Conservation (phyloP, 345 rosid genomes). For the Aethionema arabicum region DNA sequence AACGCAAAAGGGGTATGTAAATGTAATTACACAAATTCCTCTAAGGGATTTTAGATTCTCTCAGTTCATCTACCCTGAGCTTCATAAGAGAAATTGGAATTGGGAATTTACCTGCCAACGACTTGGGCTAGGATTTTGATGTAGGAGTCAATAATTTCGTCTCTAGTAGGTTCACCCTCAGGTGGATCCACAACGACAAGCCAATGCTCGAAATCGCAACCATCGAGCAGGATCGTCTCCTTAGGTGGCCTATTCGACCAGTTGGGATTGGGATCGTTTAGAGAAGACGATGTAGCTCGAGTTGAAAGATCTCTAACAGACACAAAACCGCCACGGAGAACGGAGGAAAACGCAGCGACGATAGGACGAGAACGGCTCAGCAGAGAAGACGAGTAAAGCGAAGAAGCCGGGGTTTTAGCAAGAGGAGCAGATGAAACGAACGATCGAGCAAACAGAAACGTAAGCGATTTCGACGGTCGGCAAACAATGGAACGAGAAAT, state of each 20-base stretch:
- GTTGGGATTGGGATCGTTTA: slow-evolving; percentile 71
- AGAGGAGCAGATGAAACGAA: slow-evolving; percentile 31
- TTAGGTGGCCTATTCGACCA: slow-evolving; percentile 93
- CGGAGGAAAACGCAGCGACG: slow-evolving; percentile 21
- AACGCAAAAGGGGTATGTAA: background rate
- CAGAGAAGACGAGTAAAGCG: slow-evolving; percentile 32
- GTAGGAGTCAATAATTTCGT: slow-evolving; percentile 75
- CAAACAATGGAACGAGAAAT: slow-evolving; percentile 43
- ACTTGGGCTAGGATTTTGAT: slow-evolving; percentile 69
- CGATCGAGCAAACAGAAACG: slow-evolving; percentile 27
- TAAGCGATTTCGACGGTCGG: slow-evolving; percentile 40
- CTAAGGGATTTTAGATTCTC: background rate
- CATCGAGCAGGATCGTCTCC: slow-evolving; percentile 88
- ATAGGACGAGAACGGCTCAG: slow-evolving; percentile 28
- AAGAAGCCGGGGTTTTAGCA: slow-evolving; percentile 22
- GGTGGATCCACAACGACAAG: slow-evolving; percentile 80
- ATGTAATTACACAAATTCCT: no score
- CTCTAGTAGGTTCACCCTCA: slow-evolving; percentile 66
- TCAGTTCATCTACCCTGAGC: background rate
- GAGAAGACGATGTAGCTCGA: slow-evolving; percentile 57
- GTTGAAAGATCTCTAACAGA: slow-evolving; percentile 46
- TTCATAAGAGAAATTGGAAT: slow-evolving; percentile 1
- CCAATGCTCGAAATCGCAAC: slow-evolving; percentile 96
- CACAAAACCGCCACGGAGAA: slow-evolving; percentile 29
- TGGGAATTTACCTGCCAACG: slow-evolving; percentile 62